Evolutionary conservation across 768 basidiomycete species (phyloP).

Genomic region (Psilocybe tampanensis): DNA sequence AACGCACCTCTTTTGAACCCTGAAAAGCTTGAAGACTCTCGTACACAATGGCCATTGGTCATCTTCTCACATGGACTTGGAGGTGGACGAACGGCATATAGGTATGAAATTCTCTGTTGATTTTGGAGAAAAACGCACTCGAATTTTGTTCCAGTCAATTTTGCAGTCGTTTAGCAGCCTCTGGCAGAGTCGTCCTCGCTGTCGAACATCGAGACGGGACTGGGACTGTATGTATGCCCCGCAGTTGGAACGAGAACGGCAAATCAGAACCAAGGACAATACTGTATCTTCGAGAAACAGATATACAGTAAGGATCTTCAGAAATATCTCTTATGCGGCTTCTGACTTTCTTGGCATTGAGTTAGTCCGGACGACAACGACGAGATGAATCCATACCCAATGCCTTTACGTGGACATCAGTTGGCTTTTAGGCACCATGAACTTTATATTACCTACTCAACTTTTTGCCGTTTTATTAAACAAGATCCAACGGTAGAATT

Average conservation of each 20-base stretch:
- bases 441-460: slow-evolving; percentile 62
- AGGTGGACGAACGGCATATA: slow-evolving; percentile 73
- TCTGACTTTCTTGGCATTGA: neutral
- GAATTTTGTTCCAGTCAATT: slow-evolving; percentile 49
- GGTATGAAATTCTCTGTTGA: slow-evolving; percentile 32
- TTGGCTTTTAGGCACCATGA: slow-evolving; percentile 71
- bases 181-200: slow-evolving; percentile 81
- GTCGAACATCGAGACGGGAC: slow-evolving; percentile 87
- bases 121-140: neutral
- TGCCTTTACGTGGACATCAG: slow-evolving; percentile 67
- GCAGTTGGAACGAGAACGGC: slow-evolving; percentile 31
- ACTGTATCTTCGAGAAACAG: slow-evolving; percentile 58
- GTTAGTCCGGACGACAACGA: slow-evolving; percentile 31
- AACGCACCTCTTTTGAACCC: slow-evolving; percentile 57
- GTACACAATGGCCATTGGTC: slow-evolving; percentile 69
- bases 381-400: slow-evolving; percentile 27
- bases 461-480: slow-evolving; percentile 57
- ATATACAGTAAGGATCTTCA: slow-evolving; percentile 49
- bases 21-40: slow-evolving; percentile 8
- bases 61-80: slow-evolving; percentile 87
- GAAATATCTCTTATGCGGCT: neutral
- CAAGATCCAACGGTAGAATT: slow-evolving; percentile 35
- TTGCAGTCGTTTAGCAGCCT: slow-evolving; percentile 71
- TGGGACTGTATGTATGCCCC: slow-evolving; percentile 51
- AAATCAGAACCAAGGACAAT: slow-evolving; percentile 27